Evolutionary conservation across 2,329 filamentous ascomycete species (phyloP).

Genomic region (Aspergillus calidoustus): DNA sequence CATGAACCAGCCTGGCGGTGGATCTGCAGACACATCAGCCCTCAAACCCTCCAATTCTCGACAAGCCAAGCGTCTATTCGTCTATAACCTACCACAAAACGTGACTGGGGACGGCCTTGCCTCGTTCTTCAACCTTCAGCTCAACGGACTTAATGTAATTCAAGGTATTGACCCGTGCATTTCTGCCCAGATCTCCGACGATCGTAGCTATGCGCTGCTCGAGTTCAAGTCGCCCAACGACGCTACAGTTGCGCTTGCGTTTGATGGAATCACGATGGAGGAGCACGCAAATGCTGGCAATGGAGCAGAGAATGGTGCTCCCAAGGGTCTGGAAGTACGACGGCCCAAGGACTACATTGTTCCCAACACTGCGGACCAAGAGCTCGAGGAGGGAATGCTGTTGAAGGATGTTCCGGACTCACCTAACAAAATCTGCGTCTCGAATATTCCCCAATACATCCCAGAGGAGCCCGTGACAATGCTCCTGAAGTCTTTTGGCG

Average conservation of each 20-base stretch:
- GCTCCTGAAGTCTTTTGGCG: slow-evolving; percentile 86
- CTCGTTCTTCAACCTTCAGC: slow-evolving; percentile 91
- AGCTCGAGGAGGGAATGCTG: slow-evolving; percentile 76
- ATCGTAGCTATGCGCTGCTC: slow-evolving; percentile 79
- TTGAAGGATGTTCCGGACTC: slow-evolving; percentile 86
- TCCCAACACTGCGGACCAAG: slow-evolving; percentile 74
- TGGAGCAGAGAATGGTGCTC: slow-evolving; percentile 57
- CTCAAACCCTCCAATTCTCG: slow-evolving; percentile 92
- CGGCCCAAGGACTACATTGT: slow-evolving; percentile 98
- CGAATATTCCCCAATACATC: slow-evolving; percentile 85
- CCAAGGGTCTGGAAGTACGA: slow-evolving; percentile 69
- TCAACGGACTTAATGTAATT: slow-evolving; percentile 95
- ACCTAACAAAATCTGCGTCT: slow-evolving; percentile 91
- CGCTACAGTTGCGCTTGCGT: slow-evolving; percentile 85
- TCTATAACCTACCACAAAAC: slow-evolving; percentile 76
- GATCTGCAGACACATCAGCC: slow-evolving; percentile 70
- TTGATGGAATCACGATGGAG: slow-evolving; percentile 89
- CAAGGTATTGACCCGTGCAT: slow-evolving; percentile 83
- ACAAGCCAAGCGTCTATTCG: slow-evolving; percentile 89
- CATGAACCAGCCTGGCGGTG: slow-evolving; percentile 83
- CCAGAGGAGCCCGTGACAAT: slow-evolving; percentile 91
- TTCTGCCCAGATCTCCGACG: slow-evolving; percentile 78
- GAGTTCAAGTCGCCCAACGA: slow-evolving; percentile 90
- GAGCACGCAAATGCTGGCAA: slow-evolving; percentile 59
- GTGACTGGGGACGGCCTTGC: slow-evolving; percentile 77